Base-by-base conservation (phyloP, 2,329 filamentous ascomycete genomes). In the Torrubiella hemipterigena region DNA sequence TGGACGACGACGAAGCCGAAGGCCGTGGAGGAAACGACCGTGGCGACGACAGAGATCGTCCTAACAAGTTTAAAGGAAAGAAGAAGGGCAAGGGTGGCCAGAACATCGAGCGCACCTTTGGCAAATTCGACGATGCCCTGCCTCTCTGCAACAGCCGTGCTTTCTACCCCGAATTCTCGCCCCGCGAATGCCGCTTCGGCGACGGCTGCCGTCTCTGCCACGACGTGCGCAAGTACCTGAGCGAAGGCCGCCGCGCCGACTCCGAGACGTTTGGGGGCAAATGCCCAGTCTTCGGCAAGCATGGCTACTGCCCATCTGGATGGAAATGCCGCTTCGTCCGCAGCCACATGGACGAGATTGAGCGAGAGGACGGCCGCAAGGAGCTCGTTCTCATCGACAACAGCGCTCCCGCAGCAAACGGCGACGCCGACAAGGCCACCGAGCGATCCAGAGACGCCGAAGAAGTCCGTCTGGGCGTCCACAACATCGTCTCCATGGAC, bases 271-370 rank as follows among this genome's bases (percentile, higher is more conserved):
- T 93, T 46, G 68, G 66, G 25, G 81, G 83, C 6, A 65, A 79
- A 38, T 98, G 91, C 48, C 89, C 87, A 1, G 70, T 93, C 7
- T 95, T 76, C 54, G 77, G 83, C 42, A 63, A 65, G 12, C 73
- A 79, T 40, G 87, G 87, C 10, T 73, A 67, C 38, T 98, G 91
- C 46, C 69, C 73, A 29, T 73, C 80, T 11, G 91, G 91, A 6
- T 98, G 89, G 87, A 93, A 89, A 52, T 98, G 91, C 52, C 80
- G 89, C 15, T 93, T 95, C 49, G 81, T 84, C 20, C 71, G 71
- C 39, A 93, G 84, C 39, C 91, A 98, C 56, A 91, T 85, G 45
- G 68, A 77, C 39, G 89, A 96, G 56, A 58, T 82, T 16, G 73
- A 81, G 41, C 74, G 66, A 14, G 76, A 78, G 32, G 87, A 93